phyloP scores from a whole-genome alignment of 2,329 filamentous ascomycete species.

The Alternaria ventricosa region DNA sequence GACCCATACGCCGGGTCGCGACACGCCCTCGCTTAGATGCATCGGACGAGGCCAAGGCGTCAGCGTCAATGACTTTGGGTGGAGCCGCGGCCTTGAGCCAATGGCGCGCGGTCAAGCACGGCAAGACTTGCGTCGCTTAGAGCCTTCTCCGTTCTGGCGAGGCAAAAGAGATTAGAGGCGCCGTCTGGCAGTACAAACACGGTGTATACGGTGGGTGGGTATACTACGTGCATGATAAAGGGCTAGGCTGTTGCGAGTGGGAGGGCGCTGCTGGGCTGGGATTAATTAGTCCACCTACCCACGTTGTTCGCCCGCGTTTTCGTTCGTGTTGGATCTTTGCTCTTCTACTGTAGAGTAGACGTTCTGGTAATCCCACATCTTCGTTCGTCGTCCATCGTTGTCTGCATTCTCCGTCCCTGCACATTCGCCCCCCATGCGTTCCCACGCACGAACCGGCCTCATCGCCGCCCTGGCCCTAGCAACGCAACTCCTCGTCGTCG shows the following conservation, averaged over 20 bases:
- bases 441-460: constrained; percentile 11
- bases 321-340: neutral
- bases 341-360: neutral
- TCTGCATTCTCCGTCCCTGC: neutral
- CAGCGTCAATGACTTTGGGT: neutral
- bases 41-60: neutral
- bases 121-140: constrained; percentile 20
- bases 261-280: neutral
- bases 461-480: constrained; percentile 14
- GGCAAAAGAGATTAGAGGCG: neutral
- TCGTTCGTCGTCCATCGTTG: neutral
- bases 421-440: constrained; percentile 10
- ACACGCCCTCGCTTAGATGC: neutral
- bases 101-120: neutral
- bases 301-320: neutral
- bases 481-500: constrained; percentile 14
- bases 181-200: constrained; percentile 11
- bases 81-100: neutral
- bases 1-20: constrained; percentile 2
- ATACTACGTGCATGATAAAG: constrained; percentile 6
- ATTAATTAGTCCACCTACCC: constrained; percentile 4
- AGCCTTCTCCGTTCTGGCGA: constrained; percentile 3
- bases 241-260: neutral
- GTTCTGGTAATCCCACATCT: neutral
- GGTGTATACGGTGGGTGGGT: constrained; percentile 22